A percentile compares a stretch with the other conserved stretches of the same genome.
Conservation (phyloP, 345 rosid genomes). For the Luvunga scandens region DNA sequence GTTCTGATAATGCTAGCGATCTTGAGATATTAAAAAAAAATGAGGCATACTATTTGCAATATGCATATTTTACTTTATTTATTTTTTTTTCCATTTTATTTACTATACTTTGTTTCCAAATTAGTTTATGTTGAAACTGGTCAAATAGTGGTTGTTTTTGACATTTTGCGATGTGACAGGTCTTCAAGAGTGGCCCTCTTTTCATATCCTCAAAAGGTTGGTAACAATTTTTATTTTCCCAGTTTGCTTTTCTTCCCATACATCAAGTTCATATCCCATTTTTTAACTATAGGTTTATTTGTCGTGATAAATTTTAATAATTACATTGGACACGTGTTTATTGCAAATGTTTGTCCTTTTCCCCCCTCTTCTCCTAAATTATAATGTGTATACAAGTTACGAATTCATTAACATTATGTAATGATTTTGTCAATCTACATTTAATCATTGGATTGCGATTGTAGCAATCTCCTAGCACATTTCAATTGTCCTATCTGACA, state of each 20-base stretch:
- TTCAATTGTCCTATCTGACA: not conserved
- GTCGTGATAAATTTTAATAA: not conserved
- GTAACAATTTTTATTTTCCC: constrained; percentile 15
- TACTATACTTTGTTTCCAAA: not conserved
- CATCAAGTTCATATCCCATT: constrained; percentile 1
- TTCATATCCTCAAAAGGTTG: constrained; percentile 98
- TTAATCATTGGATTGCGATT: not conserved
- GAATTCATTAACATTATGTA: not conserved
- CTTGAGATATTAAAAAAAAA: not conserved
- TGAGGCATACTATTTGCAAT: not conserved
- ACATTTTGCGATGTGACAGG: constrained; percentile 43
- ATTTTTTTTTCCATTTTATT: not conserved
- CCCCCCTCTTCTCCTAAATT: not conserved
- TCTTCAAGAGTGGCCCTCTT: constrained; percentile 95
- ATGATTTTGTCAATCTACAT: not conserved
- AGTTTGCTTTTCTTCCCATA: not conserved
- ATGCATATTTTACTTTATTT: not conserved
- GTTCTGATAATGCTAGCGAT: not conserved
- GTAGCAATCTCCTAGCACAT: not conserved
- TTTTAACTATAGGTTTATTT: constrained; percentile 8
- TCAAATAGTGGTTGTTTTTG: constrained; percentile 6
- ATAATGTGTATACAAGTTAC: no score
- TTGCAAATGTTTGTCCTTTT: not conserved
- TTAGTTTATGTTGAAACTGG: constrained; percentile 1
- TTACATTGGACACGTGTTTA: not conserved